A percentile compares a stretch with the other conserved stretches of the same genome.
phyloP scores from a whole-genome alignment of 2,329 filamentous ascomycete species.

The Diaporthe ilicicola region DNA sequence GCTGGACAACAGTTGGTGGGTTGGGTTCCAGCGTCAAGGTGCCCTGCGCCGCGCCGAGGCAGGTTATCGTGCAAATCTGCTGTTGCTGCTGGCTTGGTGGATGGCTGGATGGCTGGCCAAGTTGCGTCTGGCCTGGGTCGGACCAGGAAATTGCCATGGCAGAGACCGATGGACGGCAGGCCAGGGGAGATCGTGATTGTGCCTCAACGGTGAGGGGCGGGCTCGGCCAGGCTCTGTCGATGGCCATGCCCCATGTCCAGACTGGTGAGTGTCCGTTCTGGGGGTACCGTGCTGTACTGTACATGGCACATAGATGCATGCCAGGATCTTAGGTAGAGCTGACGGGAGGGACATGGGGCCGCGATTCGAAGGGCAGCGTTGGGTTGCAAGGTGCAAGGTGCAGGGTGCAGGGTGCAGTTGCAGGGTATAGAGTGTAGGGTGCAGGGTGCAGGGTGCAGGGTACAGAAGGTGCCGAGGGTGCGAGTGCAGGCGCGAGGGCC shows the following conservation, averaged over 20 bases:
- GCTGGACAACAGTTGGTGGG: constrained; percentile 25
- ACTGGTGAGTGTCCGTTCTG: background rate
- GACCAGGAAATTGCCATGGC: constrained; percentile 17
- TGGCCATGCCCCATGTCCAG: constrained; percentile 14
- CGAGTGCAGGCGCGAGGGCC: constrained; percentile 19
- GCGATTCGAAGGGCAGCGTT: constrained; percentile 17
- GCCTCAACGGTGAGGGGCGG: constrained; percentile 21
- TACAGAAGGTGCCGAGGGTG: background rate
- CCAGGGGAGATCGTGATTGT: constrained; percentile 13
- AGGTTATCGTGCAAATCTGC: background rate
- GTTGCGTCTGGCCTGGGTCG: background rate
- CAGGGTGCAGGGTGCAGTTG: background rate
- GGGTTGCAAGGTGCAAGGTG: constrained; percentile 6
- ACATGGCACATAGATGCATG: constrained; percentile 24
- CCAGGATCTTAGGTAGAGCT: constrained; percentile 30
- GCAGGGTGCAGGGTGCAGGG: background rate
- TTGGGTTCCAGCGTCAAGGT: constrained; percentile 14
- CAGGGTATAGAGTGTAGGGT: background rate
- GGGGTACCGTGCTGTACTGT: constrained; percentile 10
- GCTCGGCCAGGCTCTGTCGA: constrained; percentile 20
- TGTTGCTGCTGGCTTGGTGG: background rate
- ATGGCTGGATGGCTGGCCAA: constrained; percentile 16
- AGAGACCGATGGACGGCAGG: background rate
- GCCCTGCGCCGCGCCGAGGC: constrained; percentile 2
- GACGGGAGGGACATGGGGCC: constrained; percentile 22